Conservation (phyloP, 1,284 basidiomycete genomes). For the Ganoderma lingzhi region DNA sequence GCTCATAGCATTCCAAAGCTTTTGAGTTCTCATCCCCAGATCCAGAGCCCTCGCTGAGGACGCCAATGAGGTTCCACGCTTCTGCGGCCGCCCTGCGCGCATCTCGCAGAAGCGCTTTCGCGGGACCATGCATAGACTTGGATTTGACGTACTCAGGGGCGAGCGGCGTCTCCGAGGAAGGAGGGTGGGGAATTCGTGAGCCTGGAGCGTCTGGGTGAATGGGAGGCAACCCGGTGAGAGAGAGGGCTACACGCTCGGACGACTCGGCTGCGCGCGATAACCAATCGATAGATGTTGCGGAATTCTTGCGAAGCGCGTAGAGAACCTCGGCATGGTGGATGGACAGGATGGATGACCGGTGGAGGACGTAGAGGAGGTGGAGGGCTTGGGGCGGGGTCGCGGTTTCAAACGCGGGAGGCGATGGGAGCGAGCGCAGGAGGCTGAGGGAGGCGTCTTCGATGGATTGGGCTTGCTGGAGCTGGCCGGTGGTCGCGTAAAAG, state of each 20-base stretch:
- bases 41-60: conserved; percentile 52
- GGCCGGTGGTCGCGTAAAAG: conserved; percentile 70
- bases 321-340: conserved; percentile 82
- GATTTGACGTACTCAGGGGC: conserved; percentile 55
- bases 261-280: conserved; percentile 67
- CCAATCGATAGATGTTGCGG: conserved; percentile 60
- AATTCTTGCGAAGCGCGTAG: conserved; percentile 60
- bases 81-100: conserved; percentile 74
- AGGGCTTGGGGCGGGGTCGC: conserved; percentile 65
- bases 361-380: conserved; percentile 74
- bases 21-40: conserved; percentile 45
- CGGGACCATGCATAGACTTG: conserved; percentile 59
- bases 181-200: conserved; percentile 50
- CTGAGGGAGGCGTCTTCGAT: conserved; percentile 73
- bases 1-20: conserved; percentile 64
- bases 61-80: conserved; percentile 69
- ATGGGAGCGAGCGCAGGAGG: conserved; percentile 70
- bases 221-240: conserved; percentile 56
- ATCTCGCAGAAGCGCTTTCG: conserved; percentile 70
- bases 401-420: conserved; percentile 52
- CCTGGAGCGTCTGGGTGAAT: conserved; percentile 47
- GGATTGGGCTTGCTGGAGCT: conserved; percentile 71
- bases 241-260: conserved; percentile 70
- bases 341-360: conserved; percentile 76
- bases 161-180: conserved; percentile 53